Conservation (phyloP, 805 yeast genomes). For the Schwanniomyces sp. region DNA sequence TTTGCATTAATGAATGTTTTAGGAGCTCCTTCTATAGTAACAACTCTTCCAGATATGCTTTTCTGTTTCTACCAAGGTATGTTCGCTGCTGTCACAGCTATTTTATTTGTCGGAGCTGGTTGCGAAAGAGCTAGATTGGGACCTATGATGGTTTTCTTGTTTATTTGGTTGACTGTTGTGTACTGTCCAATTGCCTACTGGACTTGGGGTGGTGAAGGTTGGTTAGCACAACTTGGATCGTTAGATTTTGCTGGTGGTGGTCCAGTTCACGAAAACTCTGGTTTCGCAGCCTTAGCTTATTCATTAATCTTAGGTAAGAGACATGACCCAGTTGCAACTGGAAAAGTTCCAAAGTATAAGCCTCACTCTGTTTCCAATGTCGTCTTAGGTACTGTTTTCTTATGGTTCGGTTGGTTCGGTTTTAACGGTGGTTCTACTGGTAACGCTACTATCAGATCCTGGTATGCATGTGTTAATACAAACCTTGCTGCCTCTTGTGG, state of each 20-base stretch:
- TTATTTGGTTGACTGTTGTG: constrained; percentile 92
- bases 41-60: constrained; percentile 83
- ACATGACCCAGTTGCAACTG: constrained; percentile 70
- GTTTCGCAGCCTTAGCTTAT: constrained; percentile 92
- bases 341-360: constrained; percentile 80
- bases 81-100: constrained; percentile 94
- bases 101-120: constrained; percentile 96
- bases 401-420: constrained; percentile 99
- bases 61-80: constrained; percentile 93
- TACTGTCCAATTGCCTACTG: constrained; percentile 96
- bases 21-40: constrained; percentile 71
- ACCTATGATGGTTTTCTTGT: constrained; percentile 94
- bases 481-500: constrained; percentile 92
- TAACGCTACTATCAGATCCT: constrained; percentile 87
- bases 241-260: constrained; percentile 99
- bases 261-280: constrained; percentile 94
- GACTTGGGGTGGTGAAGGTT: constrained; percentile 96
- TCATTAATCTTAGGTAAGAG: constrained; percentile 92
- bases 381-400: constrained; percentile 88
- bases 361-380: constrained; percentile 92
- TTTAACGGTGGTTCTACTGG: constrained; percentile 99
- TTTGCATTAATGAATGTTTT: constrained; percentile 79
- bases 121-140: constrained; percentile 95
- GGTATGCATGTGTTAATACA: constrained; percentile 92
- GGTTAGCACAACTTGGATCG: constrained; percentile 82